Conservation (phyloP, 352 stramenopile genomes). For the Pythium vanterpoolii region DNA sequence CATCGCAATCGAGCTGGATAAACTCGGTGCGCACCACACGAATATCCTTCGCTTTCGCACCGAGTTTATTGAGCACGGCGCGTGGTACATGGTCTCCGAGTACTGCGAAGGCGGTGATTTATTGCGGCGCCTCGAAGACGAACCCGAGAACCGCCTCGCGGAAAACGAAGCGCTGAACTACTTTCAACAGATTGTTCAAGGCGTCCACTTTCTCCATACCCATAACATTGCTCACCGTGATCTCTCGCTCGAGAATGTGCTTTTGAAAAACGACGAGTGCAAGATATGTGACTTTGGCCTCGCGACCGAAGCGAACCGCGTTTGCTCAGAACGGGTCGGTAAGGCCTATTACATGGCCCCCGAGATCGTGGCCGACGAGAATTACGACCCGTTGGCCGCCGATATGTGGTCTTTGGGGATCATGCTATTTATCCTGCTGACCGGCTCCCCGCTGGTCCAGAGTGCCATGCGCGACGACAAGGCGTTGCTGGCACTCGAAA, state of each 20-base stretch:
- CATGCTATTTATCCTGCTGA: slow-evolving; percentile 70
- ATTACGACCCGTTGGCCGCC: slow-evolving; percentile 21
- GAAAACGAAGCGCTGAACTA: slow-evolving; percentile 30
- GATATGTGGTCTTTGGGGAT: slow-evolving; percentile 67
- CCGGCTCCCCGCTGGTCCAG: slow-evolving; percentile 42
- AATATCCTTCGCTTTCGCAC: slow-evolving; percentile 42
- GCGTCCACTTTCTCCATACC: slow-evolving; percentile 15
- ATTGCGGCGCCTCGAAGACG: slow-evolving; percentile 25
- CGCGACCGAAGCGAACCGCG: not conserved
- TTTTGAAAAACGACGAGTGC: slow-evolving; percentile 3
- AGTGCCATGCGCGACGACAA: slow-evolving; percentile 29
- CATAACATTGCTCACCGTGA: slow-evolving; percentile 21
- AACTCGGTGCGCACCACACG: slow-evolving; percentile 25
- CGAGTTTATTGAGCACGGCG: slow-evolving; percentile 41
- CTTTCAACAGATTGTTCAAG: slow-evolving; percentile 4
- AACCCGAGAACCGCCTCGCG: not conserved
- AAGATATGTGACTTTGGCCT: slow-evolving; percentile 31
- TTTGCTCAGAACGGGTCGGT: slow-evolving; percentile 10
- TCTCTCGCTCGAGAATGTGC: slow-evolving; percentile 21
- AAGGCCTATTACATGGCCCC: slow-evolving; percentile 30
- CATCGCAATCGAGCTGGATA: slow-evolving; percentile 22
- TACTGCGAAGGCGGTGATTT: slow-evolving; percentile 40
- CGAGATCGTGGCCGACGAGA: slow-evolving; percentile 16
- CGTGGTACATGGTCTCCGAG: slow-evolving; percentile 45
- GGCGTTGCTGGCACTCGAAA: slow-evolving; percentile 31